Conservation (phyloP, 805 yeast genomes). For the Monosporozyma yasuniensis region DNA sequence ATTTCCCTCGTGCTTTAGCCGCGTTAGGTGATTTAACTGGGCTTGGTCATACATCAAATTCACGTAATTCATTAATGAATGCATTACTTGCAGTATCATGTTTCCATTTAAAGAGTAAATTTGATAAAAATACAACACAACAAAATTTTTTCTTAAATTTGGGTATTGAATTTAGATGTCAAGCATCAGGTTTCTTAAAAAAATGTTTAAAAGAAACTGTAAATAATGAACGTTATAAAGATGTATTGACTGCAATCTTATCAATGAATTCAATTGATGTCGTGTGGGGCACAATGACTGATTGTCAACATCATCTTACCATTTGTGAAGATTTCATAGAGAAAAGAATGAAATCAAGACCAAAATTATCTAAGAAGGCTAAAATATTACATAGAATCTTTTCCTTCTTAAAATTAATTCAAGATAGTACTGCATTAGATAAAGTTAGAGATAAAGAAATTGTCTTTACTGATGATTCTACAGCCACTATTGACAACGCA, state of each 20-base stretch:
- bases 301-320: slow-evolving; percentile 64
- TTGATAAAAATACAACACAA: slow-evolving; percentile 54
- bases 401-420: slow-evolving; percentile 63
- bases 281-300: slow-evolving; percentile 87
- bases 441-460: slow-evolving; percentile 17
- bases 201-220: slow-evolving; percentile 46
- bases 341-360: slow-evolving; percentile 56
- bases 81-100: slow-evolving; percentile 77
- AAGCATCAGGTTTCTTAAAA: slow-evolving; percentile 61
- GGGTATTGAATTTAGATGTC: slow-evolving; percentile 66
- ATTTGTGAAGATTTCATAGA: slow-evolving; percentile 71
- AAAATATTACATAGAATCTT: slow-evolving; percentile 68
- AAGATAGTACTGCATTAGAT: slow-evolving; percentile 53
- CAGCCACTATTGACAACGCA: slow-evolving; percentile 15
- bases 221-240: slow-evolving; percentile 64
- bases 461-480: slow-evolving; percentile 31
- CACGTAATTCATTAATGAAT: slow-evolving; percentile 68
- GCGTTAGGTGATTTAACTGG: slow-evolving; percentile 78
- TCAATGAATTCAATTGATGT: slow-evolving; percentile 84
- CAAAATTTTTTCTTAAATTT: slow-evolving; percentile 62
- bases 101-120: slow-evolving; percentile 67
- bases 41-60: slow-evolving; percentile 62
- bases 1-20: slow-evolving; percentile 71
- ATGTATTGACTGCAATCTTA: slow-evolving; percentile 70
- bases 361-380: slow-evolving; percentile 66